Conservation (phyloP, 1,284 basidiomycete species). For the Baeospora myosura region DNA sequence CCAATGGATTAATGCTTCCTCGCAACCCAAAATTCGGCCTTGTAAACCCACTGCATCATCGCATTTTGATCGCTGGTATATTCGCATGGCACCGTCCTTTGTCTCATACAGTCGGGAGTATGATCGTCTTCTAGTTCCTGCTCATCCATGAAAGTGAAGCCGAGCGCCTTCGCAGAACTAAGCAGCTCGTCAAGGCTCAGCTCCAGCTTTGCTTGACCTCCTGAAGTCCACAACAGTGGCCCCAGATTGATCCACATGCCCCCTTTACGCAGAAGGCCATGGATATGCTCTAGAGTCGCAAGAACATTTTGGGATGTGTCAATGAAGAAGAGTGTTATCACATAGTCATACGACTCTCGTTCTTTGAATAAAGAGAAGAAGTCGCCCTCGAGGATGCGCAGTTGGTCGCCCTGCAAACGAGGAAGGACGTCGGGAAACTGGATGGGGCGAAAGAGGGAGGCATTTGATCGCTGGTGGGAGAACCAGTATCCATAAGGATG, state of each 20-base stretch:
- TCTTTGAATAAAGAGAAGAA: constrained; percentile 35
- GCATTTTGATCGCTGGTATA: constrained; percentile 55
- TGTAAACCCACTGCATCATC: constrained; percentile 63
- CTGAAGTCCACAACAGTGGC: constrained; percentile 55
- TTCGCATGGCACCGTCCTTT: constrained; percentile 46
- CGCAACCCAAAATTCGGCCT: constrained; percentile 61
- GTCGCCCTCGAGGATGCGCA: constrained; percentile 44
- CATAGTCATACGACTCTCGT: constrained; percentile 36
- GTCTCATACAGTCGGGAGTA: constrained; percentile 4
- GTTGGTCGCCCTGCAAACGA: constrained; percentile 17
- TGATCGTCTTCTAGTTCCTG: constrained; percentile 21
- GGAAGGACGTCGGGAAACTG: constrained; percentile 56
- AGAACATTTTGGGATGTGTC: constrained; percentile 59
- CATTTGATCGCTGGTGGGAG: constrained; percentile 53
- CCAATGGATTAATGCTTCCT: too few species aligned
- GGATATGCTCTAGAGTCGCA: constrained; percentile 45
- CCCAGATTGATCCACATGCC: constrained; percentile 66
- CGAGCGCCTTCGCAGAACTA: constrained; percentile 37
- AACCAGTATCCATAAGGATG: constrained; percentile 62
- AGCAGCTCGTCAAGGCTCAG: constrained; percentile 58
- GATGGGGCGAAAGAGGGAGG: constrained; percentile 41
- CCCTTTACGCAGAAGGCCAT: constrained; percentile 44
- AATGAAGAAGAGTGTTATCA: constrained; percentile 66
- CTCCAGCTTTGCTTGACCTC: constrained; percentile 47
- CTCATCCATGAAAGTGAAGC: constrained; percentile 37